A percentile compares a stretch with the other conserved stretches of the same genome.
These are phyloP conservation scores for Fusarium piperis DNA, from an alignment of 2,329 filamentous ascomycete genomes.

Conservation along the genomic window DNA sequence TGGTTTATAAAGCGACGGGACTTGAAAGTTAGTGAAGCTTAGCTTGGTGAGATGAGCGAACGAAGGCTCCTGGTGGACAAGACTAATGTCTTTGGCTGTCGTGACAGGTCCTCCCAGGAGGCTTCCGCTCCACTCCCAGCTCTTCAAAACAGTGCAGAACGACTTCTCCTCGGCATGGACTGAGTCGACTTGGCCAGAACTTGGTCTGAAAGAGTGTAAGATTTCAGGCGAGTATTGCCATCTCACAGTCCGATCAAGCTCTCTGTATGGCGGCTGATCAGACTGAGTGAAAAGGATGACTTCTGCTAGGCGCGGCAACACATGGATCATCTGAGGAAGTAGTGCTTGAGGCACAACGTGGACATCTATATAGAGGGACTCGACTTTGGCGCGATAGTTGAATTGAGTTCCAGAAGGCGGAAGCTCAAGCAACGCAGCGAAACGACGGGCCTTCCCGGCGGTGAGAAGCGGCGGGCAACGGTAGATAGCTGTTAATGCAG, in stretches of 20 bases:
- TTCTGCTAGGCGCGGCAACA: slow-evolving; percentile 72
- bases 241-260: slow-evolving; percentile 64
- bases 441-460: slow-evolving; percentile 54
- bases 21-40: slow-evolving; percentile 71
- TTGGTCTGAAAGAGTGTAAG: slow-evolving; percentile 69
- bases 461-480: slow-evolving; percentile 70
- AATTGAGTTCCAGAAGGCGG: slow-evolving; percentile 59
- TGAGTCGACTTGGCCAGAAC: slow-evolving; percentile 52
- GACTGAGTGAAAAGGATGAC: slow-evolving; percentile 77
- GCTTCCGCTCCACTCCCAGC: slow-evolving; percentile 71
- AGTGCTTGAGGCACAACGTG: slow-evolving; percentile 63
- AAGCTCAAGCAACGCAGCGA: slow-evolving; percentile 64
- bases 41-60: slow-evolving; percentile 67
- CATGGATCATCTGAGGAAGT: slow-evolving; percentile 65
- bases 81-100: slow-evolving; percentile 58
- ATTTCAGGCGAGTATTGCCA: slow-evolving; percentile 77
- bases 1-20: slow-evolving; percentile 57
- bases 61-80: slow-evolving; percentile 62
- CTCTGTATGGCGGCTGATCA: slow-evolving; percentile 74
- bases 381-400: slow-evolving; percentile 78
- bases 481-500: slow-evolving; percentile 79
- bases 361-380: slow-evolving; percentile 75
- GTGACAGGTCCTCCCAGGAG: slow-evolving; percentile 57
- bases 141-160: slow-evolving; percentile 53
- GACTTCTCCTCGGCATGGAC: slow-evolving; percentile 43